A percentile compares a stretch with the other conserved stretches of the same genome.
Conservation (phyloP, 192 early-diverging fungal species). For the Coemansia sp. region DNA sequence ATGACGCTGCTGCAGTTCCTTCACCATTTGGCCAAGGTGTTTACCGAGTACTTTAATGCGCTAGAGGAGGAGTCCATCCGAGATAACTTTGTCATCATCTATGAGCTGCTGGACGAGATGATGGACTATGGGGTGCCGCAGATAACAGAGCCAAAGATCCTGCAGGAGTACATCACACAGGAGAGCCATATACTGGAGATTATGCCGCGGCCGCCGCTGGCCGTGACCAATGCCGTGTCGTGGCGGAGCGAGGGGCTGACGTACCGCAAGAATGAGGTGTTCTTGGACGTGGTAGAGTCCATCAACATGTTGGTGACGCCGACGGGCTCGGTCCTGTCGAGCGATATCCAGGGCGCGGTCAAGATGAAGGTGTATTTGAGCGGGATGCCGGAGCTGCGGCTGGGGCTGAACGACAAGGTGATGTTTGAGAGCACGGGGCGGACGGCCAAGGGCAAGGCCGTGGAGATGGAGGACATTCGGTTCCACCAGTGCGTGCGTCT, state of each 20-base stretch:
- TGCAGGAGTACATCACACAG: slow-evolving; percentile 94
- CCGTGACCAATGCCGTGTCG: slow-evolving; percentile 66
- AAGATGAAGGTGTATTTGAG: slow-evolving; percentile 84
- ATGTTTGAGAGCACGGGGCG: slow-evolving; percentile 89
- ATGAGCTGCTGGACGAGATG: slow-evolving; percentile 87
- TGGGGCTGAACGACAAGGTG: slow-evolving; percentile 86
- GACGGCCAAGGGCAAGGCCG: slow-evolving; percentile 63
- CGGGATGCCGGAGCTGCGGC: slow-evolving; percentile 79
- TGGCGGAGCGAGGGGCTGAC: slow-evolving; percentile 66
- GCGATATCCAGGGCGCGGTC: slow-evolving; percentile 74
- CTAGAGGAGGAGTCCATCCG: slow-evolving; percentile 86
- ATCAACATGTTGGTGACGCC: slow-evolving; percentile 67
- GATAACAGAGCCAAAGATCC: slow-evolving; percentile 82
- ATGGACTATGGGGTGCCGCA: slow-evolving; percentile 90
- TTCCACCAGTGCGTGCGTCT: slow-evolving; percentile 90
- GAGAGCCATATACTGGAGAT: slow-evolving; percentile 93
- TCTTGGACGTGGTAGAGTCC: slow-evolving; percentile 69
- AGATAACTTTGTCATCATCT: slow-evolving; percentile 89
- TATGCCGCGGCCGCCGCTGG: slow-evolving; percentile 84
- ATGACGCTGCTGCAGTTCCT: slow-evolving; percentile 92
- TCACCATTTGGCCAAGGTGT: slow-evolving; percentile 87
- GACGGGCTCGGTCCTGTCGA: slow-evolving; percentile 53
- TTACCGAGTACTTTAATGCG: slow-evolving; percentile 89
- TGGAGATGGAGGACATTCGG: slow-evolving; percentile 88
- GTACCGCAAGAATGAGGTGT: slow-evolving; percentile 73